Evolutionary conservation across 2,329 filamentous ascomycete genomes (phyloP).

Genomic region (Aureobasidium sp.): DNA sequence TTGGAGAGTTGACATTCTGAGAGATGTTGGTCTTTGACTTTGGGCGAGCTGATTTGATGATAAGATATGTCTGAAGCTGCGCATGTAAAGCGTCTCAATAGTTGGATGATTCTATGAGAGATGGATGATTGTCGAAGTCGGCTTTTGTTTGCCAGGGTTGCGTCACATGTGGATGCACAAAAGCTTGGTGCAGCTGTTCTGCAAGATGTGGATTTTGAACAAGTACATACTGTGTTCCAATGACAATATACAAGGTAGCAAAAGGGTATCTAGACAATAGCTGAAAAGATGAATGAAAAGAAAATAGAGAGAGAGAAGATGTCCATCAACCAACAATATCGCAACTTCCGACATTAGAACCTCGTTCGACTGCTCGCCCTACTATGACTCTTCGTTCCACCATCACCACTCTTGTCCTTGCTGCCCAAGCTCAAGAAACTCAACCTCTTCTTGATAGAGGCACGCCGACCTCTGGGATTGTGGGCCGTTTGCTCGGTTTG

Average conservation of each 20-base stretch:
- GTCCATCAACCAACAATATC: neutral
- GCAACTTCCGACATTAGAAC: neutral
- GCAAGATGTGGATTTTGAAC: neutral
- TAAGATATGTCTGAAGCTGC: no score
- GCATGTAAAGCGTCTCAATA: neutral
- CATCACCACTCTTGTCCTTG: neutral
- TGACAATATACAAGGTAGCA: neutral
- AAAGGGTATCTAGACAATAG: conserved; percentile 7
- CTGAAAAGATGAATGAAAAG: neutral
- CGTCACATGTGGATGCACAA: neutral
- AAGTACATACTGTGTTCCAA: neutral
- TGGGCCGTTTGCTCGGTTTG: neutral
- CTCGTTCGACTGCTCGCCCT: conserved; percentile 1
- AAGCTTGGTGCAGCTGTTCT: neutral
- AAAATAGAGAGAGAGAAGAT: neutral
- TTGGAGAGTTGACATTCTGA: neutral
- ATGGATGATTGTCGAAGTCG: neutral
- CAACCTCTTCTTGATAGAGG: conserved; percentile 11
- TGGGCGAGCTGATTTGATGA: neutral
- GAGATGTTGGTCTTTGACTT: neutral
- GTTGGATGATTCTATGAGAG: neutral
- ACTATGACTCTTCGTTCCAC: neutral
- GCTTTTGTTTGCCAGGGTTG: neutral
- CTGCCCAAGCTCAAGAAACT: conserved; percentile 13
- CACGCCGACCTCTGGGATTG: neutral